Base-by-base conservation (phyloP, 306 rosid genomes). In the Cucurbita pepo region DNA sequence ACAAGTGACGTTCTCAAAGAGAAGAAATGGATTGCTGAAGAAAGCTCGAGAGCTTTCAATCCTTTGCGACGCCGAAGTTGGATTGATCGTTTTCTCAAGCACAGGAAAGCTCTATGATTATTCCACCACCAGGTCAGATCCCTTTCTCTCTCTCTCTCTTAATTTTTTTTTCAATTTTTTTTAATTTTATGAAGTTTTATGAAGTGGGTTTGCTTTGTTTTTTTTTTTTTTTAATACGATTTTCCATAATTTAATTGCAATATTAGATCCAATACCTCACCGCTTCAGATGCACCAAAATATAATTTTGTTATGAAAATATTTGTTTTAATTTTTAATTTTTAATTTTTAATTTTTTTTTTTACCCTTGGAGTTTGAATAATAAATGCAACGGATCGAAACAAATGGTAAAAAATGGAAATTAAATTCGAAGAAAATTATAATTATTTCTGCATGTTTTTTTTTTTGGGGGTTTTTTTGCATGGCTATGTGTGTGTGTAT, bases 61-160 rank as follows among this genome's bases (percentile, higher is more conserved):
- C 12, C 76, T 82, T 2, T 80, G 89, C 44, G 89, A 85, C 71
- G 85, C 85, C 66, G 82, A 86, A 53, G 69, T 83, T 54, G 87
- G 79, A 59, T 72, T 85, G 38, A 8, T 61, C 0, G 75, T 85
- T 75, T 81, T 83, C 19, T 81, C 87, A 18, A 13, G 79, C 6
- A 48, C 87, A 4, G 81, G 84, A 11, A 83, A 72, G 45, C 83
- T 85, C 76, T 81, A 52, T 22, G 82, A 82, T 19, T 78, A 63
- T 53, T 67, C 82, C 69, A 81, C 56, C 77, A 74, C 85, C 38
- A 83, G 83, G 90, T 83, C 25, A 51, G 73, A 69, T 69, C 73
- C 30, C 73, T 69, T 21, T 67, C 73, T 67, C 73, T 37, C 34
- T 6, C 25, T 25, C 25, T 66, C 57, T 30, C 56, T 69, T 10